Evolutionary conservation across 1,284 basidiomycete species (phyloP).

Genomic region (Irpex sp.): DNA sequence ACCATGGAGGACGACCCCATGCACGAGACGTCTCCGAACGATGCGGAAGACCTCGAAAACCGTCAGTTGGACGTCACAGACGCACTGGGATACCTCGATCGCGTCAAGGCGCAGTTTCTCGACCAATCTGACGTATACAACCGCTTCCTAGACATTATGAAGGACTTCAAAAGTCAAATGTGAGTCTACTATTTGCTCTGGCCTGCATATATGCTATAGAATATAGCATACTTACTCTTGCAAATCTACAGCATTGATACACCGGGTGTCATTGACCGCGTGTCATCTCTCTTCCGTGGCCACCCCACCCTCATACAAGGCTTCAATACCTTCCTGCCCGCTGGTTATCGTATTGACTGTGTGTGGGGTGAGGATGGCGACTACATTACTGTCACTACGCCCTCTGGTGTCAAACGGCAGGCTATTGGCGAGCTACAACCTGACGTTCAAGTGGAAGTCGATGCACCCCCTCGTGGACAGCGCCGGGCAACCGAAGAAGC

Average conservation of each 20-base stretch:
- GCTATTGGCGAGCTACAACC: slow-evolving; percentile 20
- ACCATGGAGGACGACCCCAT: background rate
- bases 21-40: background rate
- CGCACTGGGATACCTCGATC: slow-evolving; percentile 92
- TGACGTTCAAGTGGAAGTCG: background rate
- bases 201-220: background rate
- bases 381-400: slow-evolving; percentile 87
- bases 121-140: slow-evolving; percentile 93
- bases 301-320: slow-evolving; percentile 93
- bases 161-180: slow-evolving; percentile 93
- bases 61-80: slow-evolving; percentile 78
- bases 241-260: slow-evolving; percentile 82
- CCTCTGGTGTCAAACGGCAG: slow-evolving; percentile 54
- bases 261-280: slow-evolving; percentile 93
- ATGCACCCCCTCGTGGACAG: background rate
- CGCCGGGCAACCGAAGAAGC: background rate
- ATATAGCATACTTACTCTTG: too few relatives aligned
- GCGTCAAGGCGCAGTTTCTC: slow-evolving; percentile 87
- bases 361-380: slow-evolving; percentile 56
- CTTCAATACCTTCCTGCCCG: slow-evolving; percentile 97
- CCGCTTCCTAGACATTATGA: slow-evolving; percentile 96
- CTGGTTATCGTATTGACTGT: slow-evolving; percentile 91
- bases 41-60: slow-evolving; percentile 18
- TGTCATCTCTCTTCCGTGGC: slow-evolving; percentile 89
- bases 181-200: slow-evolving; percentile 35